phyloP scores from a whole-genome alignment of 2,329 filamentous ascomycete genomes.

The Fusarium clavum region DNA sequence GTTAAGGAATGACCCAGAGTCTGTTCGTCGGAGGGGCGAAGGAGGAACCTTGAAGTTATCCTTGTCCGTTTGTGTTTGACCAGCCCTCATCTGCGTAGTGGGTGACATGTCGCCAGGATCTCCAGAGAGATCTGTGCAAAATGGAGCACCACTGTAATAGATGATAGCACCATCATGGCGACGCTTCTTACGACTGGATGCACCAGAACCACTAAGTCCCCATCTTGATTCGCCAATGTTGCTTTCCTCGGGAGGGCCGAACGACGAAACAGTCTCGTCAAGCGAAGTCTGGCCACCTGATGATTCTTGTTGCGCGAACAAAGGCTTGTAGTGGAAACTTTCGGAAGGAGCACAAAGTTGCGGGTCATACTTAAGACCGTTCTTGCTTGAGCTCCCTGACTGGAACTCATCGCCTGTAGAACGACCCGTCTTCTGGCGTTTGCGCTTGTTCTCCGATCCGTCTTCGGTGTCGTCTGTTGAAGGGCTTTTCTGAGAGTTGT shows the following conservation, averaged over 20 bases:
- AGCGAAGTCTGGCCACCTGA: slow-evolving; percentile 60
- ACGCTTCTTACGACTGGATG: slow-evolving; percentile 62
- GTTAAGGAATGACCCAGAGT: slow-evolving; percentile 64
- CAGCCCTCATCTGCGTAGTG: slow-evolving; percentile 61
- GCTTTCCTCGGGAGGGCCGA: slow-evolving; percentile 60
- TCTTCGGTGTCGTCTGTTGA: slow-evolving; percentile 64
- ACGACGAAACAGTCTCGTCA: slow-evolving; percentile 63
- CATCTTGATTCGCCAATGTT: slow-evolving; percentile 61
- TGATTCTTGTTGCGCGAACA: slow-evolving; percentile 66
- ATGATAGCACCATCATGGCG: slow-evolving; percentile 80
- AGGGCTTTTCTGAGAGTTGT: slow-evolving; percentile 59
- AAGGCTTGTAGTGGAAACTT: slow-evolving; percentile 72
- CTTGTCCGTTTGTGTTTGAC: slow-evolving; percentile 50
- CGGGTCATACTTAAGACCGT: slow-evolving; percentile 55
- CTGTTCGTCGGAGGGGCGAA: slow-evolving; percentile 52
- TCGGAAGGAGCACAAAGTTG: slow-evolving; percentile 56
- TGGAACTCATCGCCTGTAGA: slow-evolving; percentile 51
- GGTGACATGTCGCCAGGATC: slow-evolving; percentile 66
- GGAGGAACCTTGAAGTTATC: slow-evolving; percentile 34
- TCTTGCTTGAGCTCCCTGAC: slow-evolving; percentile 53
- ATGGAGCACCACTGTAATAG: slow-evolving; percentile 83
- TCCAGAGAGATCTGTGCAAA: slow-evolving; percentile 83
- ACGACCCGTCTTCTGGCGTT: slow-evolving; percentile 59
- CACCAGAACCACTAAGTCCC: slow-evolving; percentile 61
- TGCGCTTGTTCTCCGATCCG: slow-evolving; percentile 57